Conservation (phyloP, 140 eudicot genomes). For the Cichorium intybus region DNA sequence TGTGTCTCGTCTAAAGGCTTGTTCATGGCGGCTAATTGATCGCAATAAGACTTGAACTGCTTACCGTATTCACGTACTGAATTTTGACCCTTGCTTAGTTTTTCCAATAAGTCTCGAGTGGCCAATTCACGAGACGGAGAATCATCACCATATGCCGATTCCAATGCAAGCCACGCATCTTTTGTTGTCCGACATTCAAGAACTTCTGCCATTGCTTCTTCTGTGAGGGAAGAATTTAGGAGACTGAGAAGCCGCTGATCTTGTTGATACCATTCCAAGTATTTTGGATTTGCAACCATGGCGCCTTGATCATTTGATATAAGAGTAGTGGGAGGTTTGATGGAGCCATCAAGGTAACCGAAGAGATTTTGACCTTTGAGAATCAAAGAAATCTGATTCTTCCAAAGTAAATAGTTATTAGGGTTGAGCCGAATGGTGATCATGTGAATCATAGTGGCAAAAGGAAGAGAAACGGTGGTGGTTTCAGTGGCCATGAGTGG, state of each 20-base stretch:
- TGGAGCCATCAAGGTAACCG: background rate
- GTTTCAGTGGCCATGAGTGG: background rate
- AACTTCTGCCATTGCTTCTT: background rate
- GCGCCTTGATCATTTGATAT: background rate
- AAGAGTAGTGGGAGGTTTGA: background rate
- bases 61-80: background rate
- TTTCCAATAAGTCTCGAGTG: background rate
- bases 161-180: background rate
- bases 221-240: background rate
- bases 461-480: background rate
- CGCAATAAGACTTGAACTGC: too few relatives aligned
- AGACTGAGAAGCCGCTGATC: background rate
- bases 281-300: background rate
- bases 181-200: background rate
- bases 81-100: background rate
- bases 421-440: background rate
- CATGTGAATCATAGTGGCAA: background rate
- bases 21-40: too few relatives aligned
- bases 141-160: background rate
- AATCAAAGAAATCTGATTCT: background rate
- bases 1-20: too few relatives aligned
- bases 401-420: background rate
- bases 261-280: background rate
- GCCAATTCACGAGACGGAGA: background rate
- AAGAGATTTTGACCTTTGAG: background rate